Evolutionary conservation across 208 protist species (phyloP).

Genomic region (Trypanosoma caninum): DNA sequence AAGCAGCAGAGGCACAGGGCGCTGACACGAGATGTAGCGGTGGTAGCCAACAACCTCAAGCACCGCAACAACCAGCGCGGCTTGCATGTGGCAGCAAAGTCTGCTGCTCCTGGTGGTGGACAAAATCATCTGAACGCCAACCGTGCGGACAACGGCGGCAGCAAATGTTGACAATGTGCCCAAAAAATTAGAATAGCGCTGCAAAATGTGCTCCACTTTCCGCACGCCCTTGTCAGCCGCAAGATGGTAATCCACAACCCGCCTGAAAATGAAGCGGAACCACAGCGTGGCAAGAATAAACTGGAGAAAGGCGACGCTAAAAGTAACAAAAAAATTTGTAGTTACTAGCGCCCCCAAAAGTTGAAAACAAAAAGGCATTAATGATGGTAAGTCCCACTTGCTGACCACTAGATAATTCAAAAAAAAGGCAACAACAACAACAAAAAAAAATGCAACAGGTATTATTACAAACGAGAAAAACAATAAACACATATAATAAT

Average conservation of each 20-base stretch:
- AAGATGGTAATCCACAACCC: slow-evolving; percentile 68
- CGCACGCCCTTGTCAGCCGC: slow-evolving; percentile 88
- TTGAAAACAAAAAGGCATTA: slow-evolving; percentile 8
- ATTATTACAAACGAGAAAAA: background rate
- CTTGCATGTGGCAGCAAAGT: slow-evolving; percentile 60
- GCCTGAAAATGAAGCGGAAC: slow-evolving; percentile 73
- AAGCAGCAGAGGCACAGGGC: slow-evolving; percentile 70
- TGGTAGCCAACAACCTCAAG: slow-evolving; percentile 56
- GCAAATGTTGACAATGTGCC: slow-evolving; percentile 42
- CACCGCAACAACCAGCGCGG: slow-evolving; percentile 41
- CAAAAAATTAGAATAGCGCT: slow-evolving; percentile 49
- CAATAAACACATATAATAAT: background rate
- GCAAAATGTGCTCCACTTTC: slow-evolving; percentile 65
- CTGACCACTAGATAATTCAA: background rate
- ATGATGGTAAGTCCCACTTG: too few relatives aligned
- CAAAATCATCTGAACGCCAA: slow-evolving; percentile 42
- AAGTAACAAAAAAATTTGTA: slow-evolving; percentile 51
- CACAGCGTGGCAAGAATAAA: slow-evolving; percentile 70
- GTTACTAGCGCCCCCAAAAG: slow-evolving; percentile 17
- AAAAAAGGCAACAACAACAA: background rate
- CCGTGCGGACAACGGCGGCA: slow-evolving; percentile 38
- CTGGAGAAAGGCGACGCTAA: slow-evolving; percentile 52
- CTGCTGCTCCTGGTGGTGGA: slow-evolving; percentile 38
- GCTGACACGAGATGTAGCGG: slow-evolving; percentile 67
- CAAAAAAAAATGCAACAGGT: background rate